Evolutionary conservation across 2,329 filamentous ascomycete genomes (phyloP).

Genomic region (Colletotrichum sp.): DNA sequence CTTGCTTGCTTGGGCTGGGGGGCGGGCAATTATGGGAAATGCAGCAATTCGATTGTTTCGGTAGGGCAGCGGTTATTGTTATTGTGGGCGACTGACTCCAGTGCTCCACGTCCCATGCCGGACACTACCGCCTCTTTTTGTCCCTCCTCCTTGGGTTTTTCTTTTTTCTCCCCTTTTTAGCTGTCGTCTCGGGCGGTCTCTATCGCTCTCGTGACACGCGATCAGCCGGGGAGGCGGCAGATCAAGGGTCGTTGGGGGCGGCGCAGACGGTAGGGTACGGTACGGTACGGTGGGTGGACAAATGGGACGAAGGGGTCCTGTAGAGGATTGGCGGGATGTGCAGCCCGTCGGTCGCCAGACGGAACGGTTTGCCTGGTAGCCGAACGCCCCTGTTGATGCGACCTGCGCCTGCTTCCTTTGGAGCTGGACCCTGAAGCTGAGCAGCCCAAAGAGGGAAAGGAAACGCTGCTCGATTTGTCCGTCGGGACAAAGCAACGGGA

Average conservation of each 20-base stretch:
- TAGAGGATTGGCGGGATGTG: neutral
- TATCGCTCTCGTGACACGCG: slow-evolving; percentile 14
- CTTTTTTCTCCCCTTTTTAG: neutral
- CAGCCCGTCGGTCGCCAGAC: slow-evolving; percentile 8
- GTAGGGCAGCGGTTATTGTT: neutral
- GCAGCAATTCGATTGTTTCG: neutral
- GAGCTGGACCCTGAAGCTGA: slow-evolving; percentile 17
- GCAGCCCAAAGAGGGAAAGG: neutral
- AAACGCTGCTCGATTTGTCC: neutral
- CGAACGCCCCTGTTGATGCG: slow-evolving; percentile 8
- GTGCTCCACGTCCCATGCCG: neutral
- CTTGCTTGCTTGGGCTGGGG: neutral
- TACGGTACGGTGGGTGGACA: neutral
- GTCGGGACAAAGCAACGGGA: neutral
- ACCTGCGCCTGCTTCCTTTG: neutral
- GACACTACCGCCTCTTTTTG: neutral
- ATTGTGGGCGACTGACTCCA: neutral
- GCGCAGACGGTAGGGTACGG: neutral
- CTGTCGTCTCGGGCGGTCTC: neutral
- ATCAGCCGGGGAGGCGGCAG: slow-evolving; percentile 1
- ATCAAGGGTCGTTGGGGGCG: neutral
- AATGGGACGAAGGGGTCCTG: neutral
- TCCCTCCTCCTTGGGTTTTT: neutral
- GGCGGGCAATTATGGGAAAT: neutral
- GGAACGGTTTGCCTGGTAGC: slow-evolving; percentile 16